phyloP scores from a whole-genome alignment of 805 yeast species.

The Ogataea neopini region DNA sequence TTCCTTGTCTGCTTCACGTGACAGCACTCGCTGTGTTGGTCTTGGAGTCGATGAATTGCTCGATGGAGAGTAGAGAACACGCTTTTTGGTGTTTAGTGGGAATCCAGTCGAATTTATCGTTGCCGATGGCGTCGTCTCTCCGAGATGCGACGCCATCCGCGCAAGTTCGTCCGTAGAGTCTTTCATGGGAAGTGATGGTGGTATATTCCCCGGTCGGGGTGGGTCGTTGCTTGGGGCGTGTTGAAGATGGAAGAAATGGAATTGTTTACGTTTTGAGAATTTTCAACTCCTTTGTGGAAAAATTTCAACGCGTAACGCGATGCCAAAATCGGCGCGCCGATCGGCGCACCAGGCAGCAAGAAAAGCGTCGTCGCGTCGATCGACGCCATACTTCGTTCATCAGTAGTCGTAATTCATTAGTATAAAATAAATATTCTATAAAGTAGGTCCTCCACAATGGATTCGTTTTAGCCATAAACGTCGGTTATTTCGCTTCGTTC shows the following conservation, averaged over 20 bases:
- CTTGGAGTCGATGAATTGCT: slow-evolving; percentile 23
- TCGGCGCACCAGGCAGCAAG: not conserved
- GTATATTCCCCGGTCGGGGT: no score
- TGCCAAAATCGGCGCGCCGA: not conserved
- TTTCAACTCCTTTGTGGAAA: not conserved
- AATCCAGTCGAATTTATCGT: slow-evolving; percentile 30
- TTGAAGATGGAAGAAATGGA: not conserved
- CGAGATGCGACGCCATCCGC: slow-evolving; percentile 4
- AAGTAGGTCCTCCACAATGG: no score
- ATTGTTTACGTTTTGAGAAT: not conserved
- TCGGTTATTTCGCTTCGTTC: not conserved
- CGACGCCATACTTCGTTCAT: no score
- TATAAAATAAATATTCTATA: not conserved
- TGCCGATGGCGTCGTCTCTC: slow-evolving; percentile 24
- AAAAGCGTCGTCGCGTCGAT: no score
- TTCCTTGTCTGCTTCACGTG: slow-evolving; percentile 14
- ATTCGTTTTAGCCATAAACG: no score
- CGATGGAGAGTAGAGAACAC: slow-evolving; percentile 32
- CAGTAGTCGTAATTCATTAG: no score
- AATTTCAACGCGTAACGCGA: not conserved
- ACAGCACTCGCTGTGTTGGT: slow-evolving; percentile 18
- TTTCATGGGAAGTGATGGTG: not conserved
- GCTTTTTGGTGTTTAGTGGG: slow-evolving; percentile 31
- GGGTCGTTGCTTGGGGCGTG: no score
- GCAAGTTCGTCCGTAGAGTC: not conserved